Base-by-base conservation (phyloP, 1,284 basidiomycete genomes). In the Rhodotorula sp. region DNA sequence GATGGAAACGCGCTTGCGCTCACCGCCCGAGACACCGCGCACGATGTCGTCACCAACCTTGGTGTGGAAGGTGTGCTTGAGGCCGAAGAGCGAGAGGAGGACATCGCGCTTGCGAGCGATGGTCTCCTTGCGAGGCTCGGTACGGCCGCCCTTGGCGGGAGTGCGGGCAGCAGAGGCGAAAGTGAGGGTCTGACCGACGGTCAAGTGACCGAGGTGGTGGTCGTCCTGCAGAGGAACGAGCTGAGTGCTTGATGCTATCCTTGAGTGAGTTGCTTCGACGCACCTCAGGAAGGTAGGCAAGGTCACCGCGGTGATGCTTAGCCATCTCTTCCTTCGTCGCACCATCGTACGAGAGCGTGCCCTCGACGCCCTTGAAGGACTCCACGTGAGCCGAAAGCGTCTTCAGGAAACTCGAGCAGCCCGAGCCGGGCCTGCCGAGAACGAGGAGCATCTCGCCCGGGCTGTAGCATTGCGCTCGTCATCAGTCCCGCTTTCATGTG, bases 321-420 rank as follows among this genome's bases (percentile, higher is more conserved):
- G 23, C 7, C 81, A 84, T 83, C 68, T 81, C 75, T 71, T 83
- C 77, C 46, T 81, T 80, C 1, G 79, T 77, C 71, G 82, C 79
- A 68, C 83, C 82, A 71, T 82, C 81, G 72, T 82, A 83, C 71
- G 82, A 82, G 71, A 83, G 66, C 50, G 79, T 67, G 5, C 80
- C 78, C 16, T 84, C 82, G 54, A 81, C 80, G 50, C 84, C 77
- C 68, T 79, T 82, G 74, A 84, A 83, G 14, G 84, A 84, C 71
- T 85, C 83, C 64, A 82, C 85, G 77, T 87, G 84, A 50, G 85
- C 85, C 1, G 86, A 82, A 68, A 88, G 83, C 17, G 85, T 83
- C 79, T 87, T 83, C 74, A 87, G 80, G 58, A 82, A 81, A 0
- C 86, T 82, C 67, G 87, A 78, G 77, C 91, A 92, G 84, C 89